phyloP scores from a whole-genome alignment of 345 rosid genomes.

The Viola odorata region DNA sequence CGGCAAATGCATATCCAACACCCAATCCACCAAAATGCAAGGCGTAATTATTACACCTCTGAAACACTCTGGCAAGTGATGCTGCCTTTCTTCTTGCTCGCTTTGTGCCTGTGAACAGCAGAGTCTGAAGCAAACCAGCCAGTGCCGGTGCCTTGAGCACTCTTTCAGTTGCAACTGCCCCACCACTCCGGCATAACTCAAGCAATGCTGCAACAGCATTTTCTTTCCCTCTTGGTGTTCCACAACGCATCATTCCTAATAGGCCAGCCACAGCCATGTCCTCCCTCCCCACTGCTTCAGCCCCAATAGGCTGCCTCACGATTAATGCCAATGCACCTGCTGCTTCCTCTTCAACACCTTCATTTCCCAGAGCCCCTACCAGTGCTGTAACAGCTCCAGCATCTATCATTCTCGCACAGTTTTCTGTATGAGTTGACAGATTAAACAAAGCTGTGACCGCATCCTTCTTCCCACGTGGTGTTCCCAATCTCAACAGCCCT shows the following conservation, averaged over 20 bases:
- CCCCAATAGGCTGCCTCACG: slow-evolving; percentile 74
- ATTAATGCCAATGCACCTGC: slow-evolving; percentile 85
- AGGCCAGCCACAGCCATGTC: slow-evolving; percentile 62
- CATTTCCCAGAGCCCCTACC: slow-evolving; percentile 59
- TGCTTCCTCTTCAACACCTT: slow-evolving; percentile 88
- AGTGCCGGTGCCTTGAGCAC: slow-evolving; percentile 74
- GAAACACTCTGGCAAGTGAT: slow-evolving; percentile 86
- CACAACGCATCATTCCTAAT: slow-evolving; percentile 78
- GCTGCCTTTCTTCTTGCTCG: slow-evolving; percentile 93
- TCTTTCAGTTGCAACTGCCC: slow-evolving; percentile 60
- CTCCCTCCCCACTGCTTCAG: slow-evolving; percentile 71
- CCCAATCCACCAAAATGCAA: slow-evolving; percentile 53
- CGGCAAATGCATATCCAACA: slow-evolving; percentile 53
- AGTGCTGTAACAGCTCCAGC: slow-evolving; percentile 71
- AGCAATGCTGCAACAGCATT: slow-evolving; percentile 92
- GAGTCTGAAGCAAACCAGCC: slow-evolving; percentile 65
- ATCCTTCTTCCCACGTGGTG: slow-evolving; percentile 86
- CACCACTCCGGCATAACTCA: slow-evolving; percentile 80
- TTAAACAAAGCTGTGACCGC: slow-evolving; percentile 88
- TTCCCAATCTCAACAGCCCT: slow-evolving; percentile 58
- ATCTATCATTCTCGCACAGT: slow-evolving; percentile 70
- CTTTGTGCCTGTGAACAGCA: slow-evolving; percentile 85
- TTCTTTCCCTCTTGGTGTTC: slow-evolving; percentile 91
- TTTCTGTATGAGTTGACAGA: slow-evolving; percentile 75
- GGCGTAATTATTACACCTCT: slow-evolving; percentile 58